Base-by-base conservation (phyloP, 2,329 filamentous ascomycete genomes). In the Plectosphaerella sp. region DNA sequence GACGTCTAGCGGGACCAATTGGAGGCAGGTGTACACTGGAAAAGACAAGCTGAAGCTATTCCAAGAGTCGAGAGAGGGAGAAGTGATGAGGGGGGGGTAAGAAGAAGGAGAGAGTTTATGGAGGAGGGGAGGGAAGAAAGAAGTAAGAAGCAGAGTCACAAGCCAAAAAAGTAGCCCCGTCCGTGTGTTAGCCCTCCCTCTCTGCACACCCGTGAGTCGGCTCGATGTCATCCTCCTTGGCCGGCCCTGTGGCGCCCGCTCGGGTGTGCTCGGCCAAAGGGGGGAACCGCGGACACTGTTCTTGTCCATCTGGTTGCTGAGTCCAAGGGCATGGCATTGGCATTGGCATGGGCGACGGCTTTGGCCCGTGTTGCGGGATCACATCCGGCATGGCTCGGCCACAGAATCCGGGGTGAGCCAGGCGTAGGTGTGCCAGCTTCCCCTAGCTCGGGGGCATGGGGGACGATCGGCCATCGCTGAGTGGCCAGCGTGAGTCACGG, bases 81-180 rank as follows among this genome's bases (percentile, higher is more conserved):
- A 43, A 25, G 35, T 47, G 48, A 46, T 28, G 35, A 49, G 48
- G 53, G 41, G 47, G 36, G 49, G 11, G 28, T 12, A 33, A 33
- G 28, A 9, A 35, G 39, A 39, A 57, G 52, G 41, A 53, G 16
- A 48, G 41, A 22, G 37, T 39, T 28, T 47, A 43, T 53, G 47
- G 48, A 52, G 49, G 18, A 42, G 50, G 52, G 50, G 48, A 46
- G 48, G 49, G 53, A 50, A 55, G 51, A 52, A 50, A 47, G 53
- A 49, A 49, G 49, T 52, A 48, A 52, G 56, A 54, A 51, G 48
- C 54, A 54, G 55, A 59, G 56, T 59, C 54, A 55, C 57, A 57
- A 56, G 52, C 59, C 52, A 54, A 53, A 52, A 22, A 36, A 57
- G 43, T 6, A 36, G 45, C 7, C 22, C 28, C 28, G 28, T 33